A percentile compares a stretch with the other conserved stretches of the same genome.
These are phyloP conservation scores for Lactifluus piperatus DNA, from an alignment of 768 basidiomycete species.

Conservation along the genomic window DNA sequence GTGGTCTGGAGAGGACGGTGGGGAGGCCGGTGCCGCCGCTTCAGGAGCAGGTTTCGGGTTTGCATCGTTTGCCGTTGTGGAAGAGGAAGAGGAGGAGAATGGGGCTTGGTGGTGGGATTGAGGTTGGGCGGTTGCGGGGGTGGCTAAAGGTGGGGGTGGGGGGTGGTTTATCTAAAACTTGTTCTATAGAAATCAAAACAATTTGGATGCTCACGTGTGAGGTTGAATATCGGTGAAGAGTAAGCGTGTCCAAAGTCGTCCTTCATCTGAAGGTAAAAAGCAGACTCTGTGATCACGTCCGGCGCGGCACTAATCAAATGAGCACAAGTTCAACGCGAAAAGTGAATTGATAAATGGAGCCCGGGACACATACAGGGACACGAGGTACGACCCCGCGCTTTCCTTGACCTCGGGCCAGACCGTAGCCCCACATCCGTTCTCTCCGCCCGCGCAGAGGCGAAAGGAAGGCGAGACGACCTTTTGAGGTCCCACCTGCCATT, in stretches of 20 bases:
- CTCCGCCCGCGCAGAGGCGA: slow-evolving; percentile 25
- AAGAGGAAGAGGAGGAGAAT: neutral
- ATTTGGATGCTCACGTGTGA: slow-evolving; percentile 23
- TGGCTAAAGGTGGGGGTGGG: no score
- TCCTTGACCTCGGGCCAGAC: slow-evolving; percentile 25
- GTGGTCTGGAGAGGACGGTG: neutral
- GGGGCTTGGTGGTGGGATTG: slow-evolving; percentile 7
- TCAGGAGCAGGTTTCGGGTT: neutral
- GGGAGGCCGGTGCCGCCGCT: neutral
- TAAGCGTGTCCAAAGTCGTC: slow-evolving; percentile 24
- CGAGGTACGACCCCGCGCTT: slow-evolving; percentile 23
- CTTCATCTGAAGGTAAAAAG: slow-evolving; percentile 26
- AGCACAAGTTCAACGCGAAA: neutral
- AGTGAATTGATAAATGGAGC: slow-evolving; percentile 3
- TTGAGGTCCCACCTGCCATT: slow-evolving; percentile 24
- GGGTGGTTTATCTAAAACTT: no score
- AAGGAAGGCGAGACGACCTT: slow-evolving; percentile 29
- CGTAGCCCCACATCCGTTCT: slow-evolving; percentile 21
- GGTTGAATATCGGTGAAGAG: slow-evolving; percentile 26
- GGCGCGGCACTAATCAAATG: slow-evolving; percentile 20
- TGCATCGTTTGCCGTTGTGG: neutral
- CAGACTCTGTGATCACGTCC: slow-evolving; percentile 20
- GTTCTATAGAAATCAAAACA: no score
- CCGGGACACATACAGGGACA: slow-evolving; percentile 20
- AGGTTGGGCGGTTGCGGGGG: neutral